A percentile compares a stretch with the other conserved stretches of the same genome.
Conservation (phyloP, 2,329 filamentous ascomycete species). For the Fusarium sacchari region DNA sequence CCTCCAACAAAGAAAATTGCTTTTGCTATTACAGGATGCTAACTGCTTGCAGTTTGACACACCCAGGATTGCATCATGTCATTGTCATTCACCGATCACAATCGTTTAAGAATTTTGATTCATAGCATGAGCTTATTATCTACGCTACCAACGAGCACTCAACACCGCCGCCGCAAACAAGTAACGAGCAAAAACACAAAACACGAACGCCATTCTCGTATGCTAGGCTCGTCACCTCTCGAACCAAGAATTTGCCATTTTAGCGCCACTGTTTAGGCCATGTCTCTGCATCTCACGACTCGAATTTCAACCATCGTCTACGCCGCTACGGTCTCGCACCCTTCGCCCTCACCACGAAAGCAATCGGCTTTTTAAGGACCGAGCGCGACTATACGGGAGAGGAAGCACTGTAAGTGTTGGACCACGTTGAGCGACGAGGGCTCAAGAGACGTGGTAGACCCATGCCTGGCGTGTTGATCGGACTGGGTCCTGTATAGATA, state of each 20-base stretch:
- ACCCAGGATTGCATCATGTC: accelerated
- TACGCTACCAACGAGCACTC: neutral
- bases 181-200: neutral
- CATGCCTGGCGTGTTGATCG: slow-evolving; percentile 73
- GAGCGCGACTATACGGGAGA: slow-evolving; percentile 32
- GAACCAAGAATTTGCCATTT: neutral
- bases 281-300: neutral
- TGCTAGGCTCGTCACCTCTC: neutral
- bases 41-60: neutral
- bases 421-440: slow-evolving; percentile 50
- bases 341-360: neutral
- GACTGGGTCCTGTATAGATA: slow-evolving; percentile 75
- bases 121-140: slow-evolving; percentile 24
- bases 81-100: neutral
- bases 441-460: slow-evolving; percentile 65
- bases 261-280: neutral
- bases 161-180: neutral
- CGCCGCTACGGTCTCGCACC: neutral
- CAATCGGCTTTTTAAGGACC: neutral
- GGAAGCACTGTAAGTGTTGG: slow-evolving; percentile 46
- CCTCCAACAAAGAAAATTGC: neutral
- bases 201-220: neutral
- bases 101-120: neutral
- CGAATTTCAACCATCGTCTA: neutral
- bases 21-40: accelerated